Conservation (phyloP, 179 eudicot genomes). For the Dionaea muscipula region DNA sequence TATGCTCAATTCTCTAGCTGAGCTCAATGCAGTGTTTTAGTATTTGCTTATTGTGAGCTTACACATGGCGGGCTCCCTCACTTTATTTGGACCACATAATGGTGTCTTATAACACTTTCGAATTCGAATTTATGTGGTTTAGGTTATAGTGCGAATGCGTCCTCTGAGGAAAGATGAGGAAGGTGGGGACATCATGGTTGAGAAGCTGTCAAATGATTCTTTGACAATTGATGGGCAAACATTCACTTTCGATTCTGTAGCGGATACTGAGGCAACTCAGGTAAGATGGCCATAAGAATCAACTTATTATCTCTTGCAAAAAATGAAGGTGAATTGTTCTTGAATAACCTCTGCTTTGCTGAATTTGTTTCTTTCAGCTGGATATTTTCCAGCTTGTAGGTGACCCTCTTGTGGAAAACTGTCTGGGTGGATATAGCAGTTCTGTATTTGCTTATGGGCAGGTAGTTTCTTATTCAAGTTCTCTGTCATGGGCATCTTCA, state of each 20-base stretch:
- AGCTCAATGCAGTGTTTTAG: too few species aligned
- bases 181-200: conserved; percentile 52
- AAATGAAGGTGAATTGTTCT: neutral
- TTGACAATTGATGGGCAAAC: conserved; percentile 59
- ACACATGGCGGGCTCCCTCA: neutral
- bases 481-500: neutral
- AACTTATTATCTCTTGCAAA: neutral
- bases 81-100: neutral
- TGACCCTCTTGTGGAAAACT: conserved; percentile 89
- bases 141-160: conserved; percentile 86
- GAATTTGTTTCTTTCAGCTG: conserved; percentile 31
- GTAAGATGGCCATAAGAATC: too few species aligned
- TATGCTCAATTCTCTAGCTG: too few species aligned
- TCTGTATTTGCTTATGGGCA: conserved; percentile 98
- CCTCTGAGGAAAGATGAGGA: conserved; percentile 74
- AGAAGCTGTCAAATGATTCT: conserved; percentile 61
- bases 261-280: conserved; percentile 69
- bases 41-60: too few species aligned
- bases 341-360: conserved; percentile 7
- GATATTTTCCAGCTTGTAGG: conserved; percentile 90
- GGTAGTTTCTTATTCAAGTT: conserved; percentile 30
- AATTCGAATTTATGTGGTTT: conserved; percentile 5
- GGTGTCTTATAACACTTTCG: neutral
- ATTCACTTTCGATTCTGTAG: conserved; percentile 85
- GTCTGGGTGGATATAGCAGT: conserved; percentile 93